A percentile compares a stretch with the other conserved stretches of the same genome.
These are phyloP conservation scores for Rhynchospora breviuscula DNA, from an alignment of 176 grass and related monocot species.

Conservation along the genomic window DNA sequence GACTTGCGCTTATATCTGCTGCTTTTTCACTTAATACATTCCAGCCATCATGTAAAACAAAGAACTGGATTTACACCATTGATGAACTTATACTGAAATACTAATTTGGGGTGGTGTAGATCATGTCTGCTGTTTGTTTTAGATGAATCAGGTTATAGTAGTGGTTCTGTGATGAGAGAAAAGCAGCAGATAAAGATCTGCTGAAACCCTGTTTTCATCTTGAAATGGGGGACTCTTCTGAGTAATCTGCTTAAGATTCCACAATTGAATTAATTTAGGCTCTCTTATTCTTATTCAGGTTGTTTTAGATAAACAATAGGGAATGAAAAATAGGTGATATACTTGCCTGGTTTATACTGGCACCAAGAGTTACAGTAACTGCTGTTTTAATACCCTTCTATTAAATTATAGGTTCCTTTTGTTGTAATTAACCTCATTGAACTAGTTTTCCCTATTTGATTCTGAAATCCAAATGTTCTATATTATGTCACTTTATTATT, in stretches of 20 bases:
- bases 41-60: background rate
- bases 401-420: conserved; percentile 5
- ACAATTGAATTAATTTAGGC: background rate
- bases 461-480: background rate
- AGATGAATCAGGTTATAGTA: background rate
- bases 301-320: background rate
- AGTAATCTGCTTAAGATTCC: background rate
- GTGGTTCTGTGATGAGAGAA: background rate
- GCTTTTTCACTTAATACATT: background rate
- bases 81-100: background rate
- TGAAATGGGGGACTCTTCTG: background rate
- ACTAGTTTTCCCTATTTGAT: background rate
- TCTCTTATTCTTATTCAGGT: background rate
- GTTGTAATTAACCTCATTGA: background rate
- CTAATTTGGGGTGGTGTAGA: background rate
- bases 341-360: conserved; percentile 11
- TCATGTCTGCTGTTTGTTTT: background rate
- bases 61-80: background rate
- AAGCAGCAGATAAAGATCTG: background rate
- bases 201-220: background rate
- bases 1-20: background rate
- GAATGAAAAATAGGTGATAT: background rate
- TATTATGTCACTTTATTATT: background rate
- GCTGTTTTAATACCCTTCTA: background rate
- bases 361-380: background rate